Evolutionary conservation across 306 rosid genomes (phyloP).

Genomic region (Cucurbita maxima): DNA sequence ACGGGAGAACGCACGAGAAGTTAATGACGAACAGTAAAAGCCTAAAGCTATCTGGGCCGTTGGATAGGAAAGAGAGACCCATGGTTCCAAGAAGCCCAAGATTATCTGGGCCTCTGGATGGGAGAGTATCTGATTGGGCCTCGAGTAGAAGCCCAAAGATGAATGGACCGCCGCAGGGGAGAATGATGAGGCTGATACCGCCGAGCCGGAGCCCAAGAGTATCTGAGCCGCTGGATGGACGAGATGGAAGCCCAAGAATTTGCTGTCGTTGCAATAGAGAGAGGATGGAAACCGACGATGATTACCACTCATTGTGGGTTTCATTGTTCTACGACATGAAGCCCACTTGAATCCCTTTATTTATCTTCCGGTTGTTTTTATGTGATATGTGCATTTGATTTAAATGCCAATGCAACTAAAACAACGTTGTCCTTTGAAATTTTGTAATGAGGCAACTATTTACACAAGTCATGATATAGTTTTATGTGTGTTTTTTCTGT

Average conservation of each 20-base stretch:
- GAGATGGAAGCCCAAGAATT: conserved; percentile 29
- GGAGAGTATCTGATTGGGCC: conserved; percentile 3
- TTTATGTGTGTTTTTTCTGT: too few relatives aligned
- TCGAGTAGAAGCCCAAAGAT: conserved; percentile 16
- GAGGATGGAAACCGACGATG: conserved; percentile 23
- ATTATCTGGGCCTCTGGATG: conserved; percentile 22
- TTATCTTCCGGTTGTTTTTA: background rate
- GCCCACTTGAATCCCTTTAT: conserved; percentile 35
- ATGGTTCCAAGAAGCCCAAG: conserved; percentile 20
- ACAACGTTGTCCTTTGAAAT: background rate
- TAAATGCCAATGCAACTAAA: background rate
- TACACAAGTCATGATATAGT: too few relatives aligned
- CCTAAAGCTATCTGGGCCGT: conserved; percentile 37
- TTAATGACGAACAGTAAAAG: conserved; percentile 16
- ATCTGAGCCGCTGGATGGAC: conserved; percentile 11
- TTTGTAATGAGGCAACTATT: background rate
- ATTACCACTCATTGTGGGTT: conserved; percentile 61
- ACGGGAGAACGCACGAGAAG: conserved; percentile 26
- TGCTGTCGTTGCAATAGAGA: conserved; percentile 26
- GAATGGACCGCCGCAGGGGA: conserved; percentile 9
- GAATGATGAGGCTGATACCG: conserved; percentile 8
- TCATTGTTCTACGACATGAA: conserved; percentile 74
- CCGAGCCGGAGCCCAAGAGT: conserved; percentile 23
- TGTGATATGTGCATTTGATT: background rate
- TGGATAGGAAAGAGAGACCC: conserved; percentile 23